Evolutionary conservation across 106 monocot species (phyloP), one percentile per base, ranked within the genome.

Genomic region (Platanthera zijinensis): DNA sequence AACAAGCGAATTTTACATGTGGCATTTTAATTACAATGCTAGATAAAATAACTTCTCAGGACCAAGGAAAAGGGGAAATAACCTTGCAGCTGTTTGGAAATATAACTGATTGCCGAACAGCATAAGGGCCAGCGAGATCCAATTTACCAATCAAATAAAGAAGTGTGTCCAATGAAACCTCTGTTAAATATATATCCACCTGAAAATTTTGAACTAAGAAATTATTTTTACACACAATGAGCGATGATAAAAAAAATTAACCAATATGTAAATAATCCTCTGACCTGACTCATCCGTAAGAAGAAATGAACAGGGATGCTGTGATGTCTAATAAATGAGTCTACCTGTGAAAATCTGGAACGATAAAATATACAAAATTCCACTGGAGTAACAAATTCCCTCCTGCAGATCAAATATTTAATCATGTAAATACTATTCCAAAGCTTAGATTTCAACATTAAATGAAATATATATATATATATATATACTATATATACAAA

Each of bases 41-140:
- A 1, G 59, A 61, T 61, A 19, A 21, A 14, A 1, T 6, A 7
- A 4, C 21, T 19, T 21, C 7, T 21, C 18, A 19, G 21, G 19
- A 1, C 70, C 70, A 71, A 21, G 11, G n/a, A 71, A 71, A 71
- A 51, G 59, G 15, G 51, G 57, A 25, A 72, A 71, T 66, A 75
- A 92, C 95, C 95, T 95, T 90, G 86, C 95, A 95, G 75, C 76
- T 86, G 79, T 92, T 90, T 30, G 83, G 80, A 88, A 92, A 95
- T 69, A 95, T 88, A 8, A 76, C 32, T 12, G 88, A 86, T 50
- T 68, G 82, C 78, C 81, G 76, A 63, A 92, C 83, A 74, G 87
- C 82, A 85, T 88, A 95, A 52, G 95, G 90, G 68, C 92, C 90
- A 50, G 81, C 73, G 48, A 95, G 52, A 75, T 92, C 77, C 73